Percentiles rank a stretch among this genome's conserved stretches.
Conservation (phyloP, 306 rosid genomes). For the Fragaria nilgerrensis region DNA sequence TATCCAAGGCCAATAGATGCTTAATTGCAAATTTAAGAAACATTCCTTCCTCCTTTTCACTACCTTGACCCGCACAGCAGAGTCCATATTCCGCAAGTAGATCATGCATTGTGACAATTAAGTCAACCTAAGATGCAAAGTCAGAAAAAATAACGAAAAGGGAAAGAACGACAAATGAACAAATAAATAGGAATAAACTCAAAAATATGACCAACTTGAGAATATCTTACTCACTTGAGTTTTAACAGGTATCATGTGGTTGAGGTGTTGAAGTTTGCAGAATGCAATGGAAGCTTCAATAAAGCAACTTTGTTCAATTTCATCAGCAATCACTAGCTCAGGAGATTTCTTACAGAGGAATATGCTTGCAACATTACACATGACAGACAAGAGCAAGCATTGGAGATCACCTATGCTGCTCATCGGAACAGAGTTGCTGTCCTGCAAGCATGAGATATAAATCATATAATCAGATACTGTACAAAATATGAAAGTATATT, state of each 20-base stretch:
- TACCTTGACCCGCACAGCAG: slow-evolving; percentile 83
- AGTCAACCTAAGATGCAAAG: slow-evolving; percentile 67
- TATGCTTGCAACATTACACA: slow-evolving; percentile 63
- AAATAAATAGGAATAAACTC: slow-evolving; percentile 5
- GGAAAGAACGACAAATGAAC: slow-evolving; percentile 1
- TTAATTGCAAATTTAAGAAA: slow-evolving; percentile 95
- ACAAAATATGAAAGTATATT: slow-evolving; percentile 4
- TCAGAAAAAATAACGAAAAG: slow-evolving; percentile 16
- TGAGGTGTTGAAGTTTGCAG: slow-evolving; percentile 95
- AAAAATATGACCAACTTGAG: slow-evolving; percentile 25
- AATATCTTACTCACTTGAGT: slow-evolving; percentile 61
- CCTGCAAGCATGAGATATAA: slow-evolving; percentile 49
- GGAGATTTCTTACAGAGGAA: slow-evolving; percentile 56
- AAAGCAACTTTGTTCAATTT: slow-evolving; percentile 71
- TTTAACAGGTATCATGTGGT: slow-evolving; percentile 49
- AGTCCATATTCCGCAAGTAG: slow-evolving; percentile 92
- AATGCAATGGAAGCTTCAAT: slow-evolving; percentile 76
- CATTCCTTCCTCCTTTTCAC: slow-evolving; percentile 80
- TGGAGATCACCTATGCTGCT: slow-evolving; percentile 72
- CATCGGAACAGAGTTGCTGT: slow-evolving; percentile 39
- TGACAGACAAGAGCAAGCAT: slow-evolving; percentile 70
- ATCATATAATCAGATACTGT: background rate
- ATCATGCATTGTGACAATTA: slow-evolving; percentile 91
- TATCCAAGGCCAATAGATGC: slow-evolving; percentile 87
- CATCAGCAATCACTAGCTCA: slow-evolving; percentile 46